Conservation (phyloP, 768 basidiomycete genomes). For the Lanmaoa rubissima region DNA sequence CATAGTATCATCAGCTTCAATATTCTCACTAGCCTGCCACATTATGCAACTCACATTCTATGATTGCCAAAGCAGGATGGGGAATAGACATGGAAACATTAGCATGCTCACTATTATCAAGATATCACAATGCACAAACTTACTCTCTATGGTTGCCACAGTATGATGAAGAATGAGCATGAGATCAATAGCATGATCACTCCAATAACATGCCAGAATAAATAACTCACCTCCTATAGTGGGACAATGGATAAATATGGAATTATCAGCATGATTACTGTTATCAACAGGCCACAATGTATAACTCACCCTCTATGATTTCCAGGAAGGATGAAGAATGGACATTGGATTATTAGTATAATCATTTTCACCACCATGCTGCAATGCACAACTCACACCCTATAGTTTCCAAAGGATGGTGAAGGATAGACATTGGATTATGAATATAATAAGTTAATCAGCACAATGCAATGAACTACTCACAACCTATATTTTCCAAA, state of each 20-base stretch:
- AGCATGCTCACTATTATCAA: too few relatives aligned
- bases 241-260: not conserved
- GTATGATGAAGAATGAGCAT: too few relatives aligned
- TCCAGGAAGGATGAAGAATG: not conserved
- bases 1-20: not conserved
- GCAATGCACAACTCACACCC: not conserved
- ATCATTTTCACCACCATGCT: too few relatives aligned
- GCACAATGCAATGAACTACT: not conserved
- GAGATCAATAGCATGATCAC: too few relatives aligned
- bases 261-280: not conserved
- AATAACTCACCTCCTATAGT: too few relatives aligned
- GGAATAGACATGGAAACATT: too few relatives aligned
- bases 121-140: too few relatives aligned
- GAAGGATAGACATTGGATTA: not conserved
- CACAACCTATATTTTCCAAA: not conserved
- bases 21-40: too few relatives aligned
- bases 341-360: not conserved
- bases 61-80: too few relatives aligned
- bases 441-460: not conserved
- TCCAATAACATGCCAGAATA: too few relatives aligned
- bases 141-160: too few relatives aligned
- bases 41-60: too few relatives aligned
- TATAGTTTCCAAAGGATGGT: not conserved
- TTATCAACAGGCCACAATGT: not conserved
- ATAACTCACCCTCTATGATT: not conserved